A percentile compares a stretch with the other conserved stretches of the same genome.
Conservation (phyloP, 495 filamentous ascomycete genomes). For the Jackrogersella multiformis region DNA sequence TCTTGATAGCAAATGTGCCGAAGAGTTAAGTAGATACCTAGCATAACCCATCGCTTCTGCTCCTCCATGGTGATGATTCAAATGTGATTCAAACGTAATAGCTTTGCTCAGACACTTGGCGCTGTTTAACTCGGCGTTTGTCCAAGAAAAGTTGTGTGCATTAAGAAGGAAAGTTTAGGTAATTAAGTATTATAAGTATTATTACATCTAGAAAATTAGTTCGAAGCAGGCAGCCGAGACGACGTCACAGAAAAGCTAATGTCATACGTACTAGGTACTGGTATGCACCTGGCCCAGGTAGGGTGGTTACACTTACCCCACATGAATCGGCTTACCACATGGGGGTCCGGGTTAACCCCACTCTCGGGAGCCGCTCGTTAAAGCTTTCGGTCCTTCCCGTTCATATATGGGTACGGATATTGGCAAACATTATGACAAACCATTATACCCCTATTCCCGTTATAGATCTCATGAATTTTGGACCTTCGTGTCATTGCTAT, state of each 20-base stretch:
- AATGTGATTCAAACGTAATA: too few species aligned
- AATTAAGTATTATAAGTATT: not conserved
- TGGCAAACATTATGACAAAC: too few species aligned
- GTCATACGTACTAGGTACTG: not conserved
- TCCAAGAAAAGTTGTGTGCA: too few species aligned
- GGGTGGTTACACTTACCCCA: too few species aligned
- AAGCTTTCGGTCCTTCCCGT: not conserved
- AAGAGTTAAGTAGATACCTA: constrained; percentile 8
- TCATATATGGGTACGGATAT: not conserved
- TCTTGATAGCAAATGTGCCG: not conserved
- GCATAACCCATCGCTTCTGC: constrained; percentile 24
- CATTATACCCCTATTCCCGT: too few species aligned
- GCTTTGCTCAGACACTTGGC: too few species aligned
- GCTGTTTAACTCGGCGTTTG: too few species aligned
- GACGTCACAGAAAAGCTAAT: constrained; percentile 1
- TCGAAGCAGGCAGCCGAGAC: constrained; percentile 2
- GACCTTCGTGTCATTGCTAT: too few species aligned
- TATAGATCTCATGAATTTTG: too few species aligned
- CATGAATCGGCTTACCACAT: not conserved
- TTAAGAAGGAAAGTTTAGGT: not conserved
- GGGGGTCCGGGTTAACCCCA: constrained; percentile 1
- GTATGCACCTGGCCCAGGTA: too few species aligned
- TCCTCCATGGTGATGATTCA: constrained; percentile 11
- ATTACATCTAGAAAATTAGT: not conserved
- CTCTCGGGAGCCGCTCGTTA: constrained; percentile 1